Base-by-base conservation (phyloP, 345 rosid species). In the Hibiscus tridactylites region DNA sequence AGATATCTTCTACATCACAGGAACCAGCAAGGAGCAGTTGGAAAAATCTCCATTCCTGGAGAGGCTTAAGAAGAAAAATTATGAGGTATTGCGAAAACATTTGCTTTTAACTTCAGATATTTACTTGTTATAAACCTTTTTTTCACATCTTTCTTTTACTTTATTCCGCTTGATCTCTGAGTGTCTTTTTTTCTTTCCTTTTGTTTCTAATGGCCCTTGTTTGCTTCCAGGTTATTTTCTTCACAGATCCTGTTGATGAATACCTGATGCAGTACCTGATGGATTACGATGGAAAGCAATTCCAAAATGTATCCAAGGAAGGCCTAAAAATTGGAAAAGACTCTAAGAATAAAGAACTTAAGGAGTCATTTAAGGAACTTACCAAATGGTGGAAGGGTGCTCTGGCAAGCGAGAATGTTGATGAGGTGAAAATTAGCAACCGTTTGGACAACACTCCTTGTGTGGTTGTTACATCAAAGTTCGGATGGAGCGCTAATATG, bases 401-500 rank as follows among this genome's bases (percentile, higher is more conserved):
- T 84, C 78, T 35, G 97, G 88, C 71, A 92, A 92, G 15, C 24
- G 24, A 21, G 24, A 21, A 21, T 21, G 96, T 92, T n/a, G 98
- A 92, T 71, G 90, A 87, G 67, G 99, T 95, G 76, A 95, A 87
- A 83, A 84, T 95, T 57, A 92, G 96, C 83, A 90, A 84, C 83
- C 89, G 97, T 33, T 83, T 95, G 85, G 99, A 87, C 61, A 80
- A 90, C 86, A 88, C 99, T 10, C 98, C 99, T 35, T 95, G 99
- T 71, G 91, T 95, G 37, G 99, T 92, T 17, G 97, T 95, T 60
- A 90, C 99, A 3, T 90, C 97, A 0, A 95, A 95, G 80, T 92
- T 78, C 62, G 99, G 99, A 52, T 95, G 99, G 98, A 92, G 97
- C 73, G 90, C 98, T 46, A 95, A 95, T 68, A 92, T 95, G 99